Base-by-base conservation (phyloP, 495 filamentous ascomycete species). In the Aspergillus saccharolyticus region DNA sequence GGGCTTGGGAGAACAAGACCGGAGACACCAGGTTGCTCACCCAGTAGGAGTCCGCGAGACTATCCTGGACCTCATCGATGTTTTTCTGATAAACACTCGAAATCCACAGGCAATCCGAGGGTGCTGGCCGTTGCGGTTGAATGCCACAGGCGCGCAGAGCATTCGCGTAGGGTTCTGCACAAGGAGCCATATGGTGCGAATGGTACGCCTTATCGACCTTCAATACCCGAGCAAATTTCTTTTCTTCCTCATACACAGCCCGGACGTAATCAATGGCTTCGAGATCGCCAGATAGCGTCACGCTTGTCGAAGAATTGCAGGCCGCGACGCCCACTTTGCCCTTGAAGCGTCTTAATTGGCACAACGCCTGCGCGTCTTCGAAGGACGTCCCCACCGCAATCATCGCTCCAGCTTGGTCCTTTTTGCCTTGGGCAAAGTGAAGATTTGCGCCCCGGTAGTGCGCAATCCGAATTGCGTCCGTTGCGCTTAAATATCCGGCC, bases 391-490 rank as follows among this genome's bases (percentile, higher is more conserved):
- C 45, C 2, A 24, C 45, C 3, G 45, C 45, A 24, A 48, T 3
- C 25, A 28, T 28, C 25, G 4, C 25, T 3, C 25, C 25, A 28
- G 25, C 3, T 9, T 28, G 71, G 3, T 80, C 82, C 18, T 59
- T 63, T 21, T 61, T 52, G 28, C 67, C 42, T 4, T 50, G 7
- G 10, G 8, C 3, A 18, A 16, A 9, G 16, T 63, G 39, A 15
- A 74, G n/a, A n/a, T n/a, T n/a, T n/a, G n/a, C 55, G 2, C 83
- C 83, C 8, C 83, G 74, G 42, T 78, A 80, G 55, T 80, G 84
- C 0, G 83, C 80, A 50, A 80, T 65, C 8, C 57, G 55, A 14
- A 84, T 77, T n/a, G n/a, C n/a, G 14, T 81, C 82, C 25, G 79
- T 74, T 3, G 55, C 39, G 54, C 57, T 63, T 7, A 47, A 61